A percentile compares a stretch with the other conserved stretches of the same genome.
phyloP scores from a whole-genome alignment of 257 asterid genomes.

The Nicotiana sylvestris region DNA sequence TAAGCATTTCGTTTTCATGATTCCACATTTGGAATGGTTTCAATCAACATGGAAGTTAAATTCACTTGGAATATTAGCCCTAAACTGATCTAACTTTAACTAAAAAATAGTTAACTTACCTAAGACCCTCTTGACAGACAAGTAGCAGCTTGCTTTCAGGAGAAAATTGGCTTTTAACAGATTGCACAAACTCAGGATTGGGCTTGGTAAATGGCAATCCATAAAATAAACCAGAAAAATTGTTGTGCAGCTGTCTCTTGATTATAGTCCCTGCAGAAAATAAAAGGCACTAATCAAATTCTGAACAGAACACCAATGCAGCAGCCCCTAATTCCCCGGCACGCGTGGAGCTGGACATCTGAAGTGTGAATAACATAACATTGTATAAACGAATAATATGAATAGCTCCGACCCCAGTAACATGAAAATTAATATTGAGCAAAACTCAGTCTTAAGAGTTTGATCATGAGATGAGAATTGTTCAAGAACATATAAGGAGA shows the following conservation, averaged over 20 bases:
- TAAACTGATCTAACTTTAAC: background rate
- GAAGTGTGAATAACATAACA: background rate
- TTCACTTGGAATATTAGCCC: background rate
- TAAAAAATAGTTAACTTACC: conserved; percentile 30
- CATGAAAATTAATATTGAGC: background rate
- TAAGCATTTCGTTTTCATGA: background rate
- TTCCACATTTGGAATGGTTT: background rate
- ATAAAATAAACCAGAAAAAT: conserved; percentile 77
- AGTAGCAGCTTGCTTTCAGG: conserved; percentile 77
- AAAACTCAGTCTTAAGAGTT: background rate
- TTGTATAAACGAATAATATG: background rate
- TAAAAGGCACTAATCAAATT: background rate
- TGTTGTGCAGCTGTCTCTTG: conserved; percentile 73
- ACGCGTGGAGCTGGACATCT: too few relatives aligned
- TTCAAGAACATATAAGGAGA: background rate
- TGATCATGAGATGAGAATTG: background rate
- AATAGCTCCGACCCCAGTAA: background rate
- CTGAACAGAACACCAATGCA: background rate
- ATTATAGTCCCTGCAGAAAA: conserved; percentile 60
- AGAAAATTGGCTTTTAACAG: conserved; percentile 60
- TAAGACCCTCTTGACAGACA: conserved; percentile 93
- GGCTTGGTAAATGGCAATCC: conserved; percentile 83
- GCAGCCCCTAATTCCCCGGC: background rate
- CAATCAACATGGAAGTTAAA: background rate
- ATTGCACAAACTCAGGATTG: conserved; percentile 69